Percentiles rank a stretch among this genome's conserved stretches.
Conservation (phyloP, 768 basidiomycete species). For the Grammothele lineata region DNA sequence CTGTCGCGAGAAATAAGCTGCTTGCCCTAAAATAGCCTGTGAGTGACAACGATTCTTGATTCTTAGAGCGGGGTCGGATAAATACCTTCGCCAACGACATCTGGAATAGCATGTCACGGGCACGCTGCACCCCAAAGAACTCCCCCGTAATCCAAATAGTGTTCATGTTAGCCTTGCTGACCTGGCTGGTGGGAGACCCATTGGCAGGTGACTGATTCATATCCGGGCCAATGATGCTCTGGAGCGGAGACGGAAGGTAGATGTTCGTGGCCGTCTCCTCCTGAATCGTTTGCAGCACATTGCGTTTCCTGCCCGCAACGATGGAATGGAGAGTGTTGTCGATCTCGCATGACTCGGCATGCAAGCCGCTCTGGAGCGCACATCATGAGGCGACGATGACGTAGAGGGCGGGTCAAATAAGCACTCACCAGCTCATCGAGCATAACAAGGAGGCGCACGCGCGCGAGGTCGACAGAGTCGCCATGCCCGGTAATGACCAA, state of each 20-base stretch:
- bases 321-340: constrained; percentile 93
- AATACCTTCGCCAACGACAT: constrained; percentile 81
- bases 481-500: constrained; percentile 85
- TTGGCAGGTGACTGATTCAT: constrained; percentile 34
- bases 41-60: not conserved
- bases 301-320: constrained; percentile 85
- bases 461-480: constrained; percentile 87
- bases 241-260: constrained; percentile 87
- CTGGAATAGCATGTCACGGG: constrained; percentile 92
- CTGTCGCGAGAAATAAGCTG: constrained; percentile 89
- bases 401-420: too few species aligned
- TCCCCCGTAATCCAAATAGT: constrained; percentile 96
- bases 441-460: constrained; percentile 88
- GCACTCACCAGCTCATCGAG: constrained; percentile 85
- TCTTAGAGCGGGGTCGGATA: constrained; percentile 3
- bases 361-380: constrained; percentile 72
- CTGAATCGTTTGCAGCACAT: constrained; percentile 84
- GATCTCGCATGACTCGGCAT: constrained; percentile 88
- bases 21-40: constrained; percentile 65
- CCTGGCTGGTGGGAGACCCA: constrained; percentile 31
- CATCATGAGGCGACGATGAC: not conserved
- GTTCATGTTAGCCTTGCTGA: constrained; percentile 60
- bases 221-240: constrained; percentile 77
- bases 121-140: constrained; percentile 93
- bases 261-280: constrained; percentile 98